Percentiles rank a stretch among this genome's conserved stretches.
phyloP scores from a whole-genome alignment of 2,329 filamentous ascomycete genomes.

The Thyridium curvatum region DNA sequence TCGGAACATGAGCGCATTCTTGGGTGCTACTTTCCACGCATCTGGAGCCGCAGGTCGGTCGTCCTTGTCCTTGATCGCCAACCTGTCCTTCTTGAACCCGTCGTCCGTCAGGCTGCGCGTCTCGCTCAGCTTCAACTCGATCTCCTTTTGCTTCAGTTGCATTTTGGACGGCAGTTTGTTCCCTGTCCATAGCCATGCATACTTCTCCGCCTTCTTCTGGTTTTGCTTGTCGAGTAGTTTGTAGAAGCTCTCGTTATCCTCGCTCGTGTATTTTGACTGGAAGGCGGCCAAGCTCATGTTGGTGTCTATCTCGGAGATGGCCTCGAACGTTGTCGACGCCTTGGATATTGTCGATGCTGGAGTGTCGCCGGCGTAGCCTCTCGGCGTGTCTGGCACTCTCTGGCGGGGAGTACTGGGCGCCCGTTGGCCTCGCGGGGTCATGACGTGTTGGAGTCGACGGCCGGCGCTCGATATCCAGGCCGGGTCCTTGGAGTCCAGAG shows the following conservation, averaged over 20 bases:
- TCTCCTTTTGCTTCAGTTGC: conserved; percentile 61
- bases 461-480: conserved; percentile 83
- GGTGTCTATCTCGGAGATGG: conserved; percentile 54
- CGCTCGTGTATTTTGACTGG: conserved; percentile 89
- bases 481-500: conserved; percentile 76
- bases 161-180: conserved; percentile 84
- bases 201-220: conserved; percentile 73
- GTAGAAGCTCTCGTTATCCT: conserved; percentile 97
- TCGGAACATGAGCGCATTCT: conserved; percentile 83
- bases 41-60: conserved; percentile 72
- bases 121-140: conserved; percentile 45
- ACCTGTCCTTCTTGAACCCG: conserved; percentile 48
- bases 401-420: not conserved
- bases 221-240: conserved; percentile 88
- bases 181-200: conserved; percentile 81
- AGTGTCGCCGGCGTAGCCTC: conserved; percentile 57
- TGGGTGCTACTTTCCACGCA: conserved; percentile 66
- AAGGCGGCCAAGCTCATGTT: conserved; percentile 79
- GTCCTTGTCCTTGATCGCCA: conserved; percentile 61
- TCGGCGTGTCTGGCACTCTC: conserved; percentile 45
- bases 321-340: conserved; percentile 12
- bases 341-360: conserved; percentile 13
- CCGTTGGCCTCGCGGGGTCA: conserved; percentile 63
- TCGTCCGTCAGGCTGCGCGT: conserved; percentile 45
- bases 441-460: conserved; percentile 64